Percentiles rank a stretch among this genome's conserved stretches.
phyloP scores from a whole-genome alignment of 805 yeast genomes.

The Soucietia sequanensis region DNA sequence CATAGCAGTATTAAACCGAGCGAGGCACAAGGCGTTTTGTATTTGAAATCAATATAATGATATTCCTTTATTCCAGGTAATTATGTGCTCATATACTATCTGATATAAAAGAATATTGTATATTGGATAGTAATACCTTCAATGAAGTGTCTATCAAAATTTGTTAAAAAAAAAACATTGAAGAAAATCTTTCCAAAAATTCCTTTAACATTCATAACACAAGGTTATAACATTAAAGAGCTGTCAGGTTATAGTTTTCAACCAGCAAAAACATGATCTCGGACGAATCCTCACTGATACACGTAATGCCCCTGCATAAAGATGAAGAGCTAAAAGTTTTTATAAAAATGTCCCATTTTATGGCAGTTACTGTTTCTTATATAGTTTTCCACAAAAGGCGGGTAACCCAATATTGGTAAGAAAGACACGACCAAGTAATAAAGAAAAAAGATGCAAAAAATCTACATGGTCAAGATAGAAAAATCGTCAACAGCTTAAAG shows the following conservation, averaged over 20 bases:
- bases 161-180: constrained; percentile 11
- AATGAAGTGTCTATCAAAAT: constrained; percentile 26
- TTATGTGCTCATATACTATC: constrained; percentile 20
- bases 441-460: no score
- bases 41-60: no score
- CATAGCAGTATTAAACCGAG: constrained; percentile 33
- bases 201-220: constrained; percentile 60
- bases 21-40: constrained; percentile 45
- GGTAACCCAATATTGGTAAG: no score
- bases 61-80: no score
- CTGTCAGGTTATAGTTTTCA: constrained; percentile 99
- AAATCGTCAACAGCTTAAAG: no score
- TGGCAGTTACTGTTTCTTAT: constrained; percentile 7
- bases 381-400: constrained; percentile 6
- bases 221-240: constrained; percentile 51
- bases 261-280: constrained; percentile 99
- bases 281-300: constrained; percentile 99
- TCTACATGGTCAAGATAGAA: no score
- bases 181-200: constrained; percentile 69
- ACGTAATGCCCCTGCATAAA: constrained; percentile 99
- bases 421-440: no score
- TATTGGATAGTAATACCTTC: constrained; percentile 21
- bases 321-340: constrained; percentile 53
- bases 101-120: constrained; percentile 15
- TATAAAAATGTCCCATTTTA: background rate